Conservation (phyloP, 768 basidiomycete genomes). For the Terana coerulea region DNA sequence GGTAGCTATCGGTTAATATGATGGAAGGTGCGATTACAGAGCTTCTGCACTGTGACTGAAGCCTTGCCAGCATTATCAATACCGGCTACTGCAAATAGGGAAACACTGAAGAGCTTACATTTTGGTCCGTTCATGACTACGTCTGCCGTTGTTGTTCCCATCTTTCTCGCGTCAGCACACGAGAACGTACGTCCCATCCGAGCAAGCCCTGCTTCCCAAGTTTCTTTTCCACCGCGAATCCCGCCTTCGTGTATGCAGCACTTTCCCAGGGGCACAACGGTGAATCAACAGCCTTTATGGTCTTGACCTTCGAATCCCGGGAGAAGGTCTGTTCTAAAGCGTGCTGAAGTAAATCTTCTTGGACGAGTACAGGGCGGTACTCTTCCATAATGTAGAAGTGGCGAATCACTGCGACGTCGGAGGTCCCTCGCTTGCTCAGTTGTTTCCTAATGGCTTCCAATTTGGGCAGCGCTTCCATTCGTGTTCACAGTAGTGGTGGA, state of each 20-base stretch:
- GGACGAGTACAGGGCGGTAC: conserved; percentile 53
- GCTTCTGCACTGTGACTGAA: too few relatives aligned
- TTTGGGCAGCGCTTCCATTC: conserved; percentile 11
- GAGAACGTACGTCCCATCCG: conserved; percentile 42
- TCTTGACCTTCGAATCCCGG: conserved; percentile 35
- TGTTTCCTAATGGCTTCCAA: conserved; percentile 13
- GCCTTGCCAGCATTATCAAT: too few relatives aligned
- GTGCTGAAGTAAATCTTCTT: conserved; percentile 62
- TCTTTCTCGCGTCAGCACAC: conserved; percentile 8
- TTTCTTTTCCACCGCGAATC: conserved; percentile 45
- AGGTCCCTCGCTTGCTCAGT: conserved; percentile 29
- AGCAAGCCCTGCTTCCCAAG: conserved; percentile 48
- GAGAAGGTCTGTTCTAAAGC: conserved; percentile 58
- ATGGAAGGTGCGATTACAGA: too few relatives aligned
- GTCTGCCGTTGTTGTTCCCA: conserved; percentile 4
- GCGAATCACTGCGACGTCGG: conserved; percentile 60
- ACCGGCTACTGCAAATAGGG: too few relatives aligned
- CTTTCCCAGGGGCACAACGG: conserved; percentile 50
- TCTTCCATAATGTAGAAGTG: conserved; percentile 72
- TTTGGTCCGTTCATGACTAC: too few relatives aligned
- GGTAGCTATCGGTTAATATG: too few relatives aligned
- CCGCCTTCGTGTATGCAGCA: conserved; percentile 39
- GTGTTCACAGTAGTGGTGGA: conserved; percentile 24
- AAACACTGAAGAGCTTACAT: too few relatives aligned
- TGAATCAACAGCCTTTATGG: conserved; percentile 44